Conservation (phyloP, 371 early-diverging fungal genomes). For the Rhizopus delemar region DNA sequence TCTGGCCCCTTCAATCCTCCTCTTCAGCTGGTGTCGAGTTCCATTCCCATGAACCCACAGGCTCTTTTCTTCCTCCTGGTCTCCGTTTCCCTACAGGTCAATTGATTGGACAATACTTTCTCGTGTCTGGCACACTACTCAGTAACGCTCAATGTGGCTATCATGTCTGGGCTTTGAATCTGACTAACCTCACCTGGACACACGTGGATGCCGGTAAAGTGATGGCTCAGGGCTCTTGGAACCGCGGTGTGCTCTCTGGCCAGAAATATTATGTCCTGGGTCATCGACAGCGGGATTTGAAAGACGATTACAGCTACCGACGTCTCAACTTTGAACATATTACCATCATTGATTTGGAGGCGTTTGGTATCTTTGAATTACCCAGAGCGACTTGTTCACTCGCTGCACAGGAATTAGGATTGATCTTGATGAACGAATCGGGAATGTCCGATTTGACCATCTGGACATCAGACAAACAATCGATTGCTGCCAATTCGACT, state of each 20-base stretch:
- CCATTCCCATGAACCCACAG: constrained; percentile 63
- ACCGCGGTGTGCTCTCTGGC: constrained; percentile 71
- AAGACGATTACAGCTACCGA: constrained; percentile 78
- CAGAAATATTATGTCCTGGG: constrained; percentile 72
- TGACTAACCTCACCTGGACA: constrained; percentile 64
- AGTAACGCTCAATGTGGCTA: constrained; percentile 64
- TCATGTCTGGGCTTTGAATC: constrained; percentile 74
- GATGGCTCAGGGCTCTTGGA: constrained; percentile 75
- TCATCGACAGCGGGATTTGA: constrained; percentile 64
- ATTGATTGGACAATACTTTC: constrained; percentile 69
- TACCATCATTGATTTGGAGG: constrained; percentile 67
- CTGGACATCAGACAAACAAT: constrained; percentile 58
- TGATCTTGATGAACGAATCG: constrained; percentile 61
- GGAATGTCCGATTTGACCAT: constrained; percentile 62
- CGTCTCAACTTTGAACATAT: constrained; percentile 70
- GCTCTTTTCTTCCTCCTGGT: constrained; percentile 68
- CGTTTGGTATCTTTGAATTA: constrained; percentile 61
- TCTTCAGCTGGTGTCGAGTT: constrained; percentile 16
- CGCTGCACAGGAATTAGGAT: constrained; percentile 59
- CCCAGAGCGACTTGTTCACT: constrained; percentile 50
- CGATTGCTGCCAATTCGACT: constrained; percentile 66
- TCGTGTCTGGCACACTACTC: constrained; percentile 75
- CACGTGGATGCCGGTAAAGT: constrained; percentile 68
- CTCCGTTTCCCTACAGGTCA: constrained; percentile 78
- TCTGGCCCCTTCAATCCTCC: constrained; percentile 39